Base-by-base conservation (phyloP, 257 asterid genomes). In the Eucommia ulmoides region DNA sequence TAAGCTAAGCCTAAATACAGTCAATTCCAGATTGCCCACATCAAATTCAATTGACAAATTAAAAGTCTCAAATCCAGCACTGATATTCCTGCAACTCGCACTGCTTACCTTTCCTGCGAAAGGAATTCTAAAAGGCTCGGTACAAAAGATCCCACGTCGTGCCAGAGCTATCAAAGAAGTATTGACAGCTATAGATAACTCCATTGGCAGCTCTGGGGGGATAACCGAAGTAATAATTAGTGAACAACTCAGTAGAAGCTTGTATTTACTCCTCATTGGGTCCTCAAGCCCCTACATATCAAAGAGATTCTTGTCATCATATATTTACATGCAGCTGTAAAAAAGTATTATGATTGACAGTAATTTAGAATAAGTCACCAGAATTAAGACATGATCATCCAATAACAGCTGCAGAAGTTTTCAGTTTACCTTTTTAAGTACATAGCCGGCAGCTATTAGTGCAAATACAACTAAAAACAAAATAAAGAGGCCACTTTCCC, bases 181-280 rank as follows among this genome's bases (percentile, higher is more conserved):
- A 71, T 91, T 91, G 68, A 91, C 98, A 53, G 98, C 98, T 63
- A 91, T 91, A 15, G 98, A 91, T 59, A 91, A 73, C 66, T 91
- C 98, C 98, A 91, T 86, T 38, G 98, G 98, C 62, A 91, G 80
- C 78, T 91, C 96, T 49, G 98, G 98, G 8, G 98, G 98, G 59
- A 91, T 91, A 55, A 91, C 98, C 24, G 96, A 86, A 54, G 98
- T 91, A 60, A 91, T 86, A 55, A 91, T 91, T 75, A 91, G 70
- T 23, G 96, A 85, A 71, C 98, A 91, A 59, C 96, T 91, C 70
- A 91, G 71, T 66, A 86, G 56, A 58, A 91, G 96, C 74, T 91
- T 91, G 80, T 91, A 91, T 79, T 66, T 86, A 70, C 98, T 86
- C 86, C 98, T 79, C 1, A 96, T 73, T 71, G 98, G 96, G 74